phyloP scores from a whole-genome alignment of 768 basidiomycete genomes.

The Phaeotremella skinneri region DNA sequence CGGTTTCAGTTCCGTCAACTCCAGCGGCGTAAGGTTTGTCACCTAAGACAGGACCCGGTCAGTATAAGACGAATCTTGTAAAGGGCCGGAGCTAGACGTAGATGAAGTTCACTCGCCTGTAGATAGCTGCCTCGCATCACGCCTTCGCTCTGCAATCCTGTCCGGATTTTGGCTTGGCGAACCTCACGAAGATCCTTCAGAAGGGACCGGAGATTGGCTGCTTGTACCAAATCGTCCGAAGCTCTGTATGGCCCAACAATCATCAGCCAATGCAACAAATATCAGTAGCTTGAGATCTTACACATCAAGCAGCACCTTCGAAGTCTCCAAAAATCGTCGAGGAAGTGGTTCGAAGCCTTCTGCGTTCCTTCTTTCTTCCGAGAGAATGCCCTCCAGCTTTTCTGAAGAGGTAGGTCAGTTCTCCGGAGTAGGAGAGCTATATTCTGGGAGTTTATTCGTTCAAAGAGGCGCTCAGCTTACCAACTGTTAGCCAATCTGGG shows the following conservation, averaged over 20 bases:
- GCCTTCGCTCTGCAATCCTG: conserved; percentile 64
- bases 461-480: conserved; percentile 56
- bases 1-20: conserved; percentile 47
- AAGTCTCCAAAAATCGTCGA: conserved; percentile 82
- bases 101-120: conserved; percentile 24
- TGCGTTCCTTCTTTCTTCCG: conserved; percentile 66
- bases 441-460: conserved; percentile 2
- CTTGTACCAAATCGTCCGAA: conserved; percentile 79
- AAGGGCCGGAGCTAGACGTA: background rate
- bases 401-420: conserved; percentile 56
- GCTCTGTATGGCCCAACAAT: conserved; percentile 59
- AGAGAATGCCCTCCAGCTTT: conserved; percentile 70
- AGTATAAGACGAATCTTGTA: background rate
- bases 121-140: conserved; percentile 46
- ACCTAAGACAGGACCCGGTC: conserved; percentile 27
- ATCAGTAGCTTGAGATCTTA: conserved; percentile 54
- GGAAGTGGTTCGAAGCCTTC: conserved; percentile 75
- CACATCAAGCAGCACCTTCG: conserved; percentile 91
- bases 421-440: background rate
- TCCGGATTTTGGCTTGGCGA: conserved; percentile 86
- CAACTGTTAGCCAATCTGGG: conserved; percentile 82
- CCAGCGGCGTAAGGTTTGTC: conserved; percentile 47
- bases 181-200: conserved; percentile 95
- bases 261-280: conserved; percentile 6
- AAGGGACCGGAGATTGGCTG: conserved; percentile 77